phyloP scores from a whole-genome alignment of 2,329 filamentous ascomycete genomes.

The Microascus cirrosus region DNA sequence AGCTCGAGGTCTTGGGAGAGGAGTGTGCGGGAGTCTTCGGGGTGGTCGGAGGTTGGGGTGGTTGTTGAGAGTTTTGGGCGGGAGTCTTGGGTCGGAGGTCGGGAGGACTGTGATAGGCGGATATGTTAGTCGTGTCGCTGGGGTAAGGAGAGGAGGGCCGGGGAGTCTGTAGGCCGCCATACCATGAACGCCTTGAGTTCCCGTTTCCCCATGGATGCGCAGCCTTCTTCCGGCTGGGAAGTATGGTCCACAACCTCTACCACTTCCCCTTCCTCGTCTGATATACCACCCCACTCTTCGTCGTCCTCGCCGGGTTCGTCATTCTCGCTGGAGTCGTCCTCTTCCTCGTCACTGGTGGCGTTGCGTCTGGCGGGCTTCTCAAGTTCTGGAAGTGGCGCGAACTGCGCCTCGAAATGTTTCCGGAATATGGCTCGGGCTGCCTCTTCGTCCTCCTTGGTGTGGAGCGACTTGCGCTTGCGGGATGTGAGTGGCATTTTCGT shows the following conservation, averaged over 20 bases:
- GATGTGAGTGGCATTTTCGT: conserved; percentile 27
- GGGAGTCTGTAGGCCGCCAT: conserved; percentile 4
- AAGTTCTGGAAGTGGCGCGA: conserved; percentile 54
- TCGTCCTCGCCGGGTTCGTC: conserved; percentile 20
- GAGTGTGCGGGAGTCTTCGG: conserved; percentile 54
- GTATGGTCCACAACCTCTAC: conserved; percentile 56
- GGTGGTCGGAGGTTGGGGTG: conserved; percentile 19
- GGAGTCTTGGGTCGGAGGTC: conserved; percentile 27
- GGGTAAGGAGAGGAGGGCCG: not conserved
- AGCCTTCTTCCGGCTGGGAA: conserved; percentile 21
- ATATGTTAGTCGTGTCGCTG: conserved; percentile 4
- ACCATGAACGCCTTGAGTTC: conserved; percentile 75
- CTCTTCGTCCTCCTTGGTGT: conserved; percentile 23
- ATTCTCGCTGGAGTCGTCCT: conserved; percentile 17
- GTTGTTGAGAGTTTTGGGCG: conserved; percentile 11
- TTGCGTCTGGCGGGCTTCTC: conserved; percentile 15
- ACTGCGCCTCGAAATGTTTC: conserved; percentile 79
- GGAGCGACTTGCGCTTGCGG: conserved; percentile 34
- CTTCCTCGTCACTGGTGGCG: conserved; percentile 17
- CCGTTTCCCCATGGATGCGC: conserved; percentile 44
- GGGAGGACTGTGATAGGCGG: conserved; percentile 27
- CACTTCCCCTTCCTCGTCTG: conserved; percentile 10
- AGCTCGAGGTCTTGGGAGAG: conserved; percentile 88
- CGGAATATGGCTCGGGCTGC: conserved; percentile 67
- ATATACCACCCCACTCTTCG: conserved; percentile 12